Percentiles rank a stretch among this genome's conserved stretches.
Conservation (phyloP, 1,139 yeast species). For the Geotrichum cucujoidarum region DNA sequence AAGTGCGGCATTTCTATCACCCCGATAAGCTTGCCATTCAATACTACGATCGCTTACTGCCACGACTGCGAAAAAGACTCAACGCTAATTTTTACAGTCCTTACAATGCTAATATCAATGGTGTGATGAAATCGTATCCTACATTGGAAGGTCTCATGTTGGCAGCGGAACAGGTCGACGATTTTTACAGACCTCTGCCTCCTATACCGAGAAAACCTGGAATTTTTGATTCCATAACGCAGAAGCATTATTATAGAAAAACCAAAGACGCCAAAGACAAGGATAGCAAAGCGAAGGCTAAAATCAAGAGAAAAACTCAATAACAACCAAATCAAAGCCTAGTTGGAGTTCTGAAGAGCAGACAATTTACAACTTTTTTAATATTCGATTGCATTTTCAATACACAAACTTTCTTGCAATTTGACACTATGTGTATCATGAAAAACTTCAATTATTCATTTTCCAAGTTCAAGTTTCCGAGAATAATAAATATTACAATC, state of each 20-base stretch:
- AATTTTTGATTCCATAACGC: constrained; percentile 2
- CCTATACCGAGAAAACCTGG: constrained; percentile 1
- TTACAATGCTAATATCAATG: constrained; percentile 2
- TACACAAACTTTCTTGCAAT: background rate
- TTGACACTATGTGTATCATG: too few relatives aligned
- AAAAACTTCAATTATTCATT: too few relatives aligned
- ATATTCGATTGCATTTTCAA: background rate
- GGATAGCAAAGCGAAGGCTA: background rate
- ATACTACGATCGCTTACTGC: constrained; percentile 8
- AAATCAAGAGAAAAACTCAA: background rate
- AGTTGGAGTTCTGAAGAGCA: too few relatives aligned
- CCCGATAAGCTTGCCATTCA: constrained; percentile 12
- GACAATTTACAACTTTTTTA: too few relatives aligned
- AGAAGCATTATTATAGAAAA: background rate
- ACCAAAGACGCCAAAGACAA: background rate
- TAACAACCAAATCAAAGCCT: background rate
- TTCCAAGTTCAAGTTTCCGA: too few relatives aligned
- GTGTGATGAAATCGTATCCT: background rate
- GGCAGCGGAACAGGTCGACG: constrained; percentile 11
- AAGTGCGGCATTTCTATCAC: constrained; percentile 13
- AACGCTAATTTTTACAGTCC: constrained; percentile 3
- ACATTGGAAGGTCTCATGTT: constrained; percentile 9
- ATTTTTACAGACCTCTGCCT: constrained; percentile 7
- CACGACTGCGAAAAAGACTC: constrained; percentile 6
- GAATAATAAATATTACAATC: too few relatives aligned